phyloP scores from a whole-genome alignment of 352 stramenopile genomes.

The Phytophthora pluvialis region DNA sequence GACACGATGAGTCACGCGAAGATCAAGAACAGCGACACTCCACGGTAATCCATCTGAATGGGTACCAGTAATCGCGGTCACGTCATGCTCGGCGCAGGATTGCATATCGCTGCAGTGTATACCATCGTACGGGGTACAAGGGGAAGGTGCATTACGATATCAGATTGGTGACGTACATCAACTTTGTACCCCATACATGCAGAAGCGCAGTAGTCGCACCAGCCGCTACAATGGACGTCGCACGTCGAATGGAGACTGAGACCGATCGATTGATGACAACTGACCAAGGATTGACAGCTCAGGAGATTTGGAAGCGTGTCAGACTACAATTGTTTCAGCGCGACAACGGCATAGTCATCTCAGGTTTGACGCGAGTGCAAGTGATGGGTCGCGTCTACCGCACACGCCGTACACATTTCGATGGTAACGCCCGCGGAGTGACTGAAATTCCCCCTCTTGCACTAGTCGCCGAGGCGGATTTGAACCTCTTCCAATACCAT shows the following conservation, averaged over 20 bases:
- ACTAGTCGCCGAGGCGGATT: not conserved
- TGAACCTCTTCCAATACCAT: conserved; percentile 3
- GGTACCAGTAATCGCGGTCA: not conserved
- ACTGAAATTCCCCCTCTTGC: conserved; percentile 7
- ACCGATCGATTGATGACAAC: not conserved
- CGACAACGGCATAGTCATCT: not conserved
- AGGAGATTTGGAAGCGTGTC: not conserved
- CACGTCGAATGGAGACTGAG: not conserved
- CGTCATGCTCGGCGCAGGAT: not conserved
- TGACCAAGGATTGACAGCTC: not conserved
- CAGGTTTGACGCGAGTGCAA: not conserved
- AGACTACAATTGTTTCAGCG: not conserved
- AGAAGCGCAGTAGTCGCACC: not conserved
- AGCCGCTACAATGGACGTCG: not conserved
- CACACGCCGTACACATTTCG: conserved; percentile 2
- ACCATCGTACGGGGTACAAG: not conserved
- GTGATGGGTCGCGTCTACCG: not conserved
- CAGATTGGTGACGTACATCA: not conserved
- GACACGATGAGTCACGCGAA: not conserved
- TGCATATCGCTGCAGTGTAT: not conserved
- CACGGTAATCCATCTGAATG: not conserved
- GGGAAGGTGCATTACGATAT: not conserved
- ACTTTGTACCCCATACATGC: not conserved
- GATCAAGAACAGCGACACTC: not conserved
- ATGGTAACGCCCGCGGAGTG: not conserved